Evolutionary conservation across 2,329 filamentous ascomycete species (phyloP).

Genomic region (Cercospora sesami): DNA sequence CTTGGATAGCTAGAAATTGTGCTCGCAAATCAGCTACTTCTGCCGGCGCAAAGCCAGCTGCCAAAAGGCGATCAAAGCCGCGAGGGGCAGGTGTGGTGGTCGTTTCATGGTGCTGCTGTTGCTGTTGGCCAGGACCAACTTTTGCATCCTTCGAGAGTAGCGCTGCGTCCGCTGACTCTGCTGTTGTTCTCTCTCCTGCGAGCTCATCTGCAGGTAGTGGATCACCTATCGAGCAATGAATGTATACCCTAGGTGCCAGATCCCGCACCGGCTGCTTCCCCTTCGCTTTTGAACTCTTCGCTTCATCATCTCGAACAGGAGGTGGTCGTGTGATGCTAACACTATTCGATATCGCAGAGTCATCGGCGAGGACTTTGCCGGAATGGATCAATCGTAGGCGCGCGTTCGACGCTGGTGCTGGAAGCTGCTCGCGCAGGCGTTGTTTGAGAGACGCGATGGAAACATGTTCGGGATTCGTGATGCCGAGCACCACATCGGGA

Average conservation of each 20-base stretch:
- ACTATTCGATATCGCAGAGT: conserved; percentile 64
- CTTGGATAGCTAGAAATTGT: conserved; percentile 85
- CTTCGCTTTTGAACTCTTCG: conserved; percentile 52
- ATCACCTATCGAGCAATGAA: conserved; percentile 88
- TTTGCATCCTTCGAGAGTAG: conserved; percentile 33
- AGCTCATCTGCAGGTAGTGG: conserved; percentile 69
- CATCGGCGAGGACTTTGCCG: conserved; percentile 80
- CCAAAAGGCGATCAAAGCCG: conserved; percentile 84
- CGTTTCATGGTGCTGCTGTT: conserved; percentile 9
- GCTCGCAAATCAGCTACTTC: conserved; percentile 83
- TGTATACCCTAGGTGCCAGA: conserved; percentile 65
- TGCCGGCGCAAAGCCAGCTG: conserved; percentile 74
- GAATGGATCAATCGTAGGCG: conserved; percentile 87
- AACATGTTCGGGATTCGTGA: conserved; percentile 66
- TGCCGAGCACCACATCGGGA: conserved; percentile 77
- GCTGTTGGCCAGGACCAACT: conserved; percentile 32
- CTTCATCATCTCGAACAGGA: conserved; percentile 38
- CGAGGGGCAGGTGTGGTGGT: conserved; percentile 61
- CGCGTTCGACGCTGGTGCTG: conserved; percentile 60
- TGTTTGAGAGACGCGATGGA: conserved; percentile 79
- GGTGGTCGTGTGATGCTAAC: conserved; percentile 64
- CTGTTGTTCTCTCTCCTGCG: conserved; percentile 57
- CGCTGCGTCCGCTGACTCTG: conserved; percentile 42
- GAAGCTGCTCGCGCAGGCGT: conserved; percentile 72
- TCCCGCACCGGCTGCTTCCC: conserved; percentile 65